Evolutionary conservation across 352 stramenopile genomes (phyloP).

Genomic region (Phytophthora hybrid): DNA sequence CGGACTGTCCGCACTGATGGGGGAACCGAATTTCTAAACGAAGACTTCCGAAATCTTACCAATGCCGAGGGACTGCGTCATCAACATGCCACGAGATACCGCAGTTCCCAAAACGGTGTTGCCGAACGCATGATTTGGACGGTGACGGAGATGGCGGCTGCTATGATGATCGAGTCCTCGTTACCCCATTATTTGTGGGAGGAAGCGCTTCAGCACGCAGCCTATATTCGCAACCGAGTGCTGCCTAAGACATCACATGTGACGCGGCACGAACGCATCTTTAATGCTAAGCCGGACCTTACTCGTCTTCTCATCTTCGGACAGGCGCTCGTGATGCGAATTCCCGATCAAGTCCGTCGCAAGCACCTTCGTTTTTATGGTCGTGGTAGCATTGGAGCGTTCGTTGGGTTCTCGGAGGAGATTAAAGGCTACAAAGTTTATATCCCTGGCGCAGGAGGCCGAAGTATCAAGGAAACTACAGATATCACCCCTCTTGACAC

Average conservation of each 20-base stretch:
- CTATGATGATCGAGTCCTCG: not conserved
- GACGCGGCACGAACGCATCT: constrained; percentile 7
- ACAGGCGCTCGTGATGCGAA: not conserved
- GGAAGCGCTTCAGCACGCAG: constrained; percentile 4
- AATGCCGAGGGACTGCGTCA: not conserved
- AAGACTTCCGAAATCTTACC: not conserved
- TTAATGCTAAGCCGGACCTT: not conserved
- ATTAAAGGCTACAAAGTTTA: not conserved
- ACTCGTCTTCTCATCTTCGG: not conserved
- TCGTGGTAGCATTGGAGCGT: not conserved
- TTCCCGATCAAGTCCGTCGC: not conserved
- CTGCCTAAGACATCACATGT: not conserved
- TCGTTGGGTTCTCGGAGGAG: not conserved
- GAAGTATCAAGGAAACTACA: not conserved
- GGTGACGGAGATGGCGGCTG: not conserved
- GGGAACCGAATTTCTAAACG: not conserved
- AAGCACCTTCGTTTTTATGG: constrained; percentile 1
- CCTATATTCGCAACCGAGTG: constrained; percentile 16
- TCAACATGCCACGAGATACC: not conserved
- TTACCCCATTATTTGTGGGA: constrained; percentile 1
- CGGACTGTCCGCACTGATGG: not conserved
- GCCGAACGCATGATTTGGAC: not conserved
- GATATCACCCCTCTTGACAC: not conserved
- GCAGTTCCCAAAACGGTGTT: not conserved
- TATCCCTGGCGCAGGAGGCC: not conserved